These are phyloP conservation scores for Tieghemiomyces parasiticus DNA, from an alignment of 192 early-diverging fungal species.

Conservation along the genomic window DNA sequence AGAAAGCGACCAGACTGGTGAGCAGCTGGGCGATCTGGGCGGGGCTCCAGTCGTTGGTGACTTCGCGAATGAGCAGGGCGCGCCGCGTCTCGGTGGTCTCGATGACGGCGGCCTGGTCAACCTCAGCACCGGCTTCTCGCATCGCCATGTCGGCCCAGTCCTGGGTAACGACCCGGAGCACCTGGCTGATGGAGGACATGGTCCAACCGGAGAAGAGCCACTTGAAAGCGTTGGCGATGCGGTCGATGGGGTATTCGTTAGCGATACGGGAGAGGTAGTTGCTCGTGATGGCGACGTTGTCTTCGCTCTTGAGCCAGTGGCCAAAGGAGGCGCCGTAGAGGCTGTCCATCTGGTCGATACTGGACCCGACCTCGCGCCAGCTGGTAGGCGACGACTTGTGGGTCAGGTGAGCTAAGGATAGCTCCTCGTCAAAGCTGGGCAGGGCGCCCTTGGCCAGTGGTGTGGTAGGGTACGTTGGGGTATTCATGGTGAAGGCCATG, in stretches of 20 bases:
- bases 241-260: slow-evolving; percentile 53
- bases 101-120: slow-evolving; percentile 15
- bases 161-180: slow-evolving; percentile 53
- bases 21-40: slow-evolving; percentile 34
- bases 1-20: slow-evolving; percentile 22
- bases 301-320: slow-evolving; percentile 58
- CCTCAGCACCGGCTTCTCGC: neutral
- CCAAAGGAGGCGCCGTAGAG: slow-evolving; percentile 63
- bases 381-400: neutral
- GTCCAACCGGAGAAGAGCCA: slow-evolving; percentile 63
- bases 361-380: slow-evolving; percentile 59
- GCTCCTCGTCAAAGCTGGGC: neutral
- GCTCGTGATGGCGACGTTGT: slow-evolving; percentile 53
- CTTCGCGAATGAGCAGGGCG: slow-evolving; percentile 30
- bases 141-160: slow-evolving; percentile 35
- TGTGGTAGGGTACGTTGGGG: neutral
- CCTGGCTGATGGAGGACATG: slow-evolving; percentile 48
- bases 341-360: slow-evolving; percentile 58
- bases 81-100: slow-evolving; percentile 26
- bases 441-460: neutral
- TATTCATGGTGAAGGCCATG: neutral
- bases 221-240: slow-evolving; percentile 58
- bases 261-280: slow-evolving; percentile 58
- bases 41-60: slow-evolving; percentile 32
- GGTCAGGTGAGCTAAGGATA: neutral